Percentiles rank a stretch among this genome's conserved stretches.
Evolutionary conservation across 75 land plant genomes (phyloP).

Genomic region (Azolla pinnata): DNA sequence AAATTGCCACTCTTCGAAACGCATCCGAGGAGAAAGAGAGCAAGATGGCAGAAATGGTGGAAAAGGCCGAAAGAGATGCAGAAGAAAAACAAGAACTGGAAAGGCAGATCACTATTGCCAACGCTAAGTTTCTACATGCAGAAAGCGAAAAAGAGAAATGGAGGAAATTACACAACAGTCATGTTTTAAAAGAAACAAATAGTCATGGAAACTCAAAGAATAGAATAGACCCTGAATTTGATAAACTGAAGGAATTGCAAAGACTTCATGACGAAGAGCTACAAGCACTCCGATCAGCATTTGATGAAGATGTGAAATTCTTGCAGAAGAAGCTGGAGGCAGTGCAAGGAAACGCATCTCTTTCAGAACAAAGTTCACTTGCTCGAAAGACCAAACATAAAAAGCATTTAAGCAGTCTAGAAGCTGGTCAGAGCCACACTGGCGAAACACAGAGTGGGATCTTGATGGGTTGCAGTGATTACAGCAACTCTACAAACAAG

Average conservation of each 20-base stretch:
- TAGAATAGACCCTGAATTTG: not conserved
- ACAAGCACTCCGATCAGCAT: not conserved
- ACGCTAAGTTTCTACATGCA: slow-evolving; percentile 44
- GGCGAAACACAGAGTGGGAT: no score
- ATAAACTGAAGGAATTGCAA: not conserved
- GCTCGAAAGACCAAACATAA: not conserved
- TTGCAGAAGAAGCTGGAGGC: not conserved
- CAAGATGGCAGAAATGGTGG: slow-evolving; percentile 52
- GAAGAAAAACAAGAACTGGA: slow-evolving; percentile 50
- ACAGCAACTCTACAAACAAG: not conserved
- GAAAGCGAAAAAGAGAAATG: slow-evolving; percentile 46
- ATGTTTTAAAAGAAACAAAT: no score
- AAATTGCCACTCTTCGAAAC: slow-evolving; percentile 39
- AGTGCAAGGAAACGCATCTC: not conserved
- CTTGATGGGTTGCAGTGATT: not conserved
- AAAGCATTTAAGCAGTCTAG: not conserved
- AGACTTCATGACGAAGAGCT: not conserved
- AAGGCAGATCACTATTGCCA: slow-evolving; percentile 45
- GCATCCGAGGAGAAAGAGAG: slow-evolving; percentile 69
- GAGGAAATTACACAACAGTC: no score
- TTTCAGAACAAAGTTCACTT: not conserved
- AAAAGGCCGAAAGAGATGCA: slow-evolving; percentile 45
- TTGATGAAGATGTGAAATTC: not conserved
- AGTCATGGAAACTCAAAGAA: slow-evolving; percentile 27
- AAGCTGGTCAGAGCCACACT: not conserved